phyloP scores from a whole-genome alignment of 2,329 filamentous ascomycete genomes.

The Aspergillus sp. region DNA sequence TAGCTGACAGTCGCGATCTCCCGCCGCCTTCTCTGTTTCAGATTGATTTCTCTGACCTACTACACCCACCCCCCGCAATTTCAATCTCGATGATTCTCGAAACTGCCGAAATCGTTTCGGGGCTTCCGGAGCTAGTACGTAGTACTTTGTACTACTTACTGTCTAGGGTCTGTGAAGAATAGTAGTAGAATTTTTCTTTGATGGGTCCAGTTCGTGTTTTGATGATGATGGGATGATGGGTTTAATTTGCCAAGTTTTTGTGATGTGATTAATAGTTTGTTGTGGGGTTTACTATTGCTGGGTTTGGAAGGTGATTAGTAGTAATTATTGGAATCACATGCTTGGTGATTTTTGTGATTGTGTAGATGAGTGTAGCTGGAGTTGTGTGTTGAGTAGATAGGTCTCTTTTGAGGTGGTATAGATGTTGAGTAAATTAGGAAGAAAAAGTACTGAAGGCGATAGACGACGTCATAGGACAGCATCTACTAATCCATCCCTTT shows the following conservation, averaged over 20 bases:
- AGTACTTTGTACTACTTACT: too few relatives aligned
- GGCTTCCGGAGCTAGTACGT: neutral
- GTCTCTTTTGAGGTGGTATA: too few relatives aligned
- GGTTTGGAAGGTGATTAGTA: too few relatives aligned
- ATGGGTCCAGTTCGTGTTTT: neutral
- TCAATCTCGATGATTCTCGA: neutral
- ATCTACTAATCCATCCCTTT: neutral
- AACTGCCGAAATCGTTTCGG: neutral
- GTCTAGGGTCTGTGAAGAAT: too few relatives aligned
- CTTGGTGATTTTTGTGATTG: too few relatives aligned
- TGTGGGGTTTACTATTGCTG: too few relatives aligned
- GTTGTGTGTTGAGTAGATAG: too few relatives aligned
- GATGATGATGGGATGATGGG: neutral
- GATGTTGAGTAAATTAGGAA: too few relatives aligned
- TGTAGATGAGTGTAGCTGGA: too few relatives aligned
- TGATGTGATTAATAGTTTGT: too few relatives aligned
- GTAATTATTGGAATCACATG: too few relatives aligned
- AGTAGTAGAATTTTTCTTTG: too few relatives aligned
- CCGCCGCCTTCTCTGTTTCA: neutral
- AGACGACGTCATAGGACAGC: neutral
- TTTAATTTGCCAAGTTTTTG: neutral
- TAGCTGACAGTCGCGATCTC: neutral
- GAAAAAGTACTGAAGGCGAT: neutral
- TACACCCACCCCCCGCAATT: neutral
- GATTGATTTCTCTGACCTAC: neutral